Evolutionary conservation across 192 early-diverging fungal species (phyloP), one percentile per base, ranked within the genome.

Genomic region (Rhizophagus prolifer): DNA sequence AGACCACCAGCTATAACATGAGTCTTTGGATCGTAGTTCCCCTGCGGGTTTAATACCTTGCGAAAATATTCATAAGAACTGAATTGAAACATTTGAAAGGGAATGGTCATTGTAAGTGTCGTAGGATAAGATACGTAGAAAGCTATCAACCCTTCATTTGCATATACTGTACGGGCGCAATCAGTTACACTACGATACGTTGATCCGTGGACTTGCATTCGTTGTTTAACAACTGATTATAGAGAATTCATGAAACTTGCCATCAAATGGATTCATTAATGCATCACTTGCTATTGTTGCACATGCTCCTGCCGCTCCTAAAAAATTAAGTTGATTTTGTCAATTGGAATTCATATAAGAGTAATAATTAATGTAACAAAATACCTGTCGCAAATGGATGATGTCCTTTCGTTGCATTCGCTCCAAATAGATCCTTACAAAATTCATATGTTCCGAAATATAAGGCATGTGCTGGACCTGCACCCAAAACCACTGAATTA

Each of bases 251-350:
- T 44, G 10, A 44, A 28, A 72, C 84, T 63, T 78, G 91, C 90
- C 96, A 82, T 99, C 97, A 84, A 99, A 99, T 14, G 97, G 97
- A 79, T 94, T 99, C 92, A 96, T 94, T 60, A 99, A 82, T 7
- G 93, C 91, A 75, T 99, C 97, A 83, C 91, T 90, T 10, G 92
- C 85, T 28, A 96, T 83, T 7, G 96, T 97, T 9, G 97, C 97
- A 80, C 88, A 90, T 59, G 93, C 95, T 50, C 96, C 95, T 13
- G 97, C 95, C 9, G 88, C 88, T 31, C 92, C 95, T 85, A 84
- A 36, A 16, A 74, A 67, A n/a, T 13, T n/a, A n/a, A n/a, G 38
- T n/a, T 44, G 34, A 44, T 47, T 71, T 61, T 1, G 14, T 72
- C 26, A 72, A 30, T 50, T 21, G 36, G n/a, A 50, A 50, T 25